A percentile compares a stretch with the other conserved stretches of the same genome.
Evolutionary conservation across 1,284 basidiomycete species (phyloP).

Genomic region (Trichosporon coremiiforme): DNA sequence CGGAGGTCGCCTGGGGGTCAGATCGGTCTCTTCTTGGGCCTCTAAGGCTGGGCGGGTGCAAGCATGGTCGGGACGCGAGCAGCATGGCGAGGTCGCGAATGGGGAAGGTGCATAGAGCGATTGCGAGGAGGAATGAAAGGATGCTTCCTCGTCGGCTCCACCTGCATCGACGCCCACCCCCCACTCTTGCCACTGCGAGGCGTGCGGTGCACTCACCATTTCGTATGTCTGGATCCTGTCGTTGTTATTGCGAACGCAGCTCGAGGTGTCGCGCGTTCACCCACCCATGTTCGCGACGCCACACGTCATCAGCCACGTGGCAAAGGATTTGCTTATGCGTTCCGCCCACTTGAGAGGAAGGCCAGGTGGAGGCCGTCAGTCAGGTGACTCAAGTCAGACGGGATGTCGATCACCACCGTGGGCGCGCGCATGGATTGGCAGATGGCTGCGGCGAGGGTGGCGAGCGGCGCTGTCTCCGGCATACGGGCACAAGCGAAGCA

Average conservation of each 20-base stretch:
- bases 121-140: not conserved
- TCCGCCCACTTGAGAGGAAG: not conserved
- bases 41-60: not conserved
- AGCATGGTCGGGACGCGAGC: conserved; percentile 8
- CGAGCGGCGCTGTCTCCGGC: not conserved
- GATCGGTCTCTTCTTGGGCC: not conserved
- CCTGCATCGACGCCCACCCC: conserved; percentile 2
- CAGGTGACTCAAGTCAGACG: not conserved
- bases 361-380: not conserved
- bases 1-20: conserved; percentile 67
- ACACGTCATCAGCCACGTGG: conserved; percentile 14
- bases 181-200: not conserved
- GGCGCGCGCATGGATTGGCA: conserved; percentile 1
- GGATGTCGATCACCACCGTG: not conserved
- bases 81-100: not conserved
- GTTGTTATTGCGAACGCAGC: conserved; percentile 12
- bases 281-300: not conserved
- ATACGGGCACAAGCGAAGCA: not conserved
- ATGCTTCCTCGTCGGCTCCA: not conserved
- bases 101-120: not conserved
- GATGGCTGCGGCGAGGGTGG: not conserved
- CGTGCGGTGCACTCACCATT: conserved; percentile 2
- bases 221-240: not conserved
- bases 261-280: not conserved
- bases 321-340: not conserved